phyloP scores from a whole-genome alignment of 2,329 filamentous ascomycete genomes.

The Monilinia laxa region DNA sequence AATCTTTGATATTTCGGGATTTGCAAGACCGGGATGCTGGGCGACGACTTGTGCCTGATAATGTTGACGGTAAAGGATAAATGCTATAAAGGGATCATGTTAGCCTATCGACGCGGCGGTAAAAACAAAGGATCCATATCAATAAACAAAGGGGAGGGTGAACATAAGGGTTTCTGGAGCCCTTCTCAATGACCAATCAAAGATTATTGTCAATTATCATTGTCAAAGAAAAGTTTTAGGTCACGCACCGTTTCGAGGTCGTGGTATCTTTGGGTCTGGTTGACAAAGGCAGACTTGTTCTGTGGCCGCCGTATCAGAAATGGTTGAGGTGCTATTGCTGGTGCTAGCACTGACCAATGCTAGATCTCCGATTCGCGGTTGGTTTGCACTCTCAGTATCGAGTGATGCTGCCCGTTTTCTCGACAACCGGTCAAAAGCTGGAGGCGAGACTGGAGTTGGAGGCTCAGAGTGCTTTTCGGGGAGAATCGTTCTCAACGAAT shows the following conservation, averaged over 20 bases:
- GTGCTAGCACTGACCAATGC: slow-evolving; percentile 36
- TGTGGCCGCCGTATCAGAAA: slow-evolving; percentile 31
- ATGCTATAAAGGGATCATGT: slow-evolving; percentile 60
- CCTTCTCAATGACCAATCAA: slow-evolving; percentile 30
- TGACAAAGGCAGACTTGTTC: slow-evolving; percentile 65
- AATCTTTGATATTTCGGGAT: slow-evolving; percentile 96
- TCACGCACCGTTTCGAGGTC: slow-evolving; percentile 67
- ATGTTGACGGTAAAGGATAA: slow-evolving; percentile 95
- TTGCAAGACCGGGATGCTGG: slow-evolving; percentile 83
- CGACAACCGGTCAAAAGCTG: slow-evolving; percentile 34
- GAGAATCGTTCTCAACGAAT: slow-evolving; percentile 32
- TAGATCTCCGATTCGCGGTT: slow-evolving; percentile 36
- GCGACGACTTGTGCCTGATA: slow-evolving; percentile 80
- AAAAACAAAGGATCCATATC: slow-evolving; percentile 26
- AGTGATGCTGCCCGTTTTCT: slow-evolving; percentile 40
- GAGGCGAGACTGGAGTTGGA: slow-evolving; percentile 34
- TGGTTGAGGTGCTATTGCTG: slow-evolving; percentile 22
- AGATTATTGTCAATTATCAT: slow-evolving; percentile 25
- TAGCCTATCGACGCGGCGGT: slow-evolving; percentile 37
- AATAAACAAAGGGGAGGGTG: slow-evolving; percentile 31
- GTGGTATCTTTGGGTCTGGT: slow-evolving; percentile 68
- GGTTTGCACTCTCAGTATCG: slow-evolving; percentile 35
- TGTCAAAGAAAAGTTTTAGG: slow-evolving; percentile 30
- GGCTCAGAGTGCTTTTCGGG: slow-evolving; percentile 34
- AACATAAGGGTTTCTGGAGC: slow-evolving; percentile 16